Base-by-base conservation (phyloP, 306 rosid genomes). In the Sphenostylis stenocarpa region DNA sequence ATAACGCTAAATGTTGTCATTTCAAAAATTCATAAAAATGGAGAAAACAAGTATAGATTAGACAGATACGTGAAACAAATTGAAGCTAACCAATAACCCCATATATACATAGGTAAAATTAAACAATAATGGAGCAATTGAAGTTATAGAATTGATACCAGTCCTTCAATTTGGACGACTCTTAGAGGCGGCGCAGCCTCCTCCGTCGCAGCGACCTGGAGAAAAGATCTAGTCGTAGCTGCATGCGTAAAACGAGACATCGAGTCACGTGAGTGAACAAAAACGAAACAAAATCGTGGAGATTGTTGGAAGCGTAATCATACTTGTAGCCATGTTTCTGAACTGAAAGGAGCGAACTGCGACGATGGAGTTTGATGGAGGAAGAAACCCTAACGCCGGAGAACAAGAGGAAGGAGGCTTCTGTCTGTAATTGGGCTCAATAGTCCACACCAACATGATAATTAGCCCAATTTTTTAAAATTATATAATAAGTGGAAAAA, bases 151-250 rank as follows among this genome's bases (percentile, higher is more conserved):
- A 72, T 58, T 24, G 20, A 24, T 87, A 91, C 97, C 98, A 95
- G 73, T 33, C 98, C 98, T 60, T 95, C 98, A 28, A 95, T 95
- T 96, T 92, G 98, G 62, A 95, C 93, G 12, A 90, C 96, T 77
- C 96, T 80, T 44, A 95, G 98, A 78, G 97, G 93, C 5, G 98
- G 67, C 3, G 93, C 91, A 51, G 79, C 93, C 83, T 95, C 98
- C 81, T 95, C 98, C 3, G 97, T 90, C 1, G 97, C 92, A 0
- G 92, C 98, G 6, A 87, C 98, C 83, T 95, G 97, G 43, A 90
- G 88, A 76, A 95, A 95, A 7, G 97, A 95, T 84, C 95, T 88
- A 9, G 88, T 79, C 77, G 80, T 67, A 43, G 93, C 97, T 88
- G 86, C 70, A 85, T 11, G 14, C 6, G 33, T 1, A 83, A 45